These are phyloP conservation scores for Spergularia bocconei DNA, from an alignment of 148 eudicot genomes.

Conservation along the genomic window DNA sequence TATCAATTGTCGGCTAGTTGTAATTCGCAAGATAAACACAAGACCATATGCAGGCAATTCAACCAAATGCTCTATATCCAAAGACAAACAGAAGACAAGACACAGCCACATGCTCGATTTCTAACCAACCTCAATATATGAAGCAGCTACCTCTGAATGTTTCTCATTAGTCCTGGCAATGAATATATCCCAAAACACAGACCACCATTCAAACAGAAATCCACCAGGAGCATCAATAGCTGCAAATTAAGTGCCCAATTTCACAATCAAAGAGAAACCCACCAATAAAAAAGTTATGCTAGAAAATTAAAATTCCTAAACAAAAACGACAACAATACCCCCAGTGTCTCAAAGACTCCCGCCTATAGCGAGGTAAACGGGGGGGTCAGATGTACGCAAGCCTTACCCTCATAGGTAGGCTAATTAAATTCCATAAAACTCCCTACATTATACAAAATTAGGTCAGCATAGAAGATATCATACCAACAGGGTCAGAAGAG, in stretches of 20 bases:
- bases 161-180: conserved; percentile 83
- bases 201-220: conserved; percentile 88
- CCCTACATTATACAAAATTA: background rate
- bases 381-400: too few species aligned
- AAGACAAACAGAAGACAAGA: background rate
- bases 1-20: background rate
- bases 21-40: background rate
- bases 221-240: conserved; percentile 94
- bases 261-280: background rate
- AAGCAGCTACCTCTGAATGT: conserved; percentile 84
- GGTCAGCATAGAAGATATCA: conserved; percentile 17
- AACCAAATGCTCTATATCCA: background rate
- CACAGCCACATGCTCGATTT: conserved; percentile 4
- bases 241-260: conserved; percentile 26
- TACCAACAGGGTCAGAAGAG: conserved; percentile 87
- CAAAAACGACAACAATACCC: too few species aligned
- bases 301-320: background rate
- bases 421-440: too few species aligned
- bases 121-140: conserved; percentile 73
- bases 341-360: too few species aligned
- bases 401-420: too few species aligned
- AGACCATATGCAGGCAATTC: background rate
- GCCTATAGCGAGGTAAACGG: too few species aligned
- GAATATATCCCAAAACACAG: conserved; percentile 85
- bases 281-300: background rate